Percentiles rank a stretch among this genome's conserved stretches.
These are phyloP conservation scores for Tulasnella sp. DNA, from an alignment of 768 basidiomycete genomes.

Conservation along the genomic window DNA sequence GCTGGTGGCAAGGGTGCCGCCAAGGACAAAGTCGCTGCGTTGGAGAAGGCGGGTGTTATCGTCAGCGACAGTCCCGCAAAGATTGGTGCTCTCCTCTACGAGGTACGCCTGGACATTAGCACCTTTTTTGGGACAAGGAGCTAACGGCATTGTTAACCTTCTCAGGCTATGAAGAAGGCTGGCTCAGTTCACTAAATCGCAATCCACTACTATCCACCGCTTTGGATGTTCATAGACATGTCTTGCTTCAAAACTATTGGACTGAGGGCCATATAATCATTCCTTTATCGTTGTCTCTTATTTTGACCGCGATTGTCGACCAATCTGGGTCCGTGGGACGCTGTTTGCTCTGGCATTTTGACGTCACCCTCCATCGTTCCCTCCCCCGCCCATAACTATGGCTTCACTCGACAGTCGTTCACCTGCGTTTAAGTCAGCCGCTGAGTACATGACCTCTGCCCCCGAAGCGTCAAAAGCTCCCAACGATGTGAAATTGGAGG, in stretches of 20 bases:
- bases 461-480: conserved; percentile 47
- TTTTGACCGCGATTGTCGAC: background rate
- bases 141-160: conserved; percentile 20
- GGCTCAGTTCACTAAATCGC: conserved; percentile 42
- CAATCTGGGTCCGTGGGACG: conserved; percentile 4
- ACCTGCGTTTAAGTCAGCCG: conserved; percentile 22
- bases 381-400: background rate
- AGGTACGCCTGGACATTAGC: conserved; percentile 48
- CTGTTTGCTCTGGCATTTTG: background rate
- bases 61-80: conserved; percentile 95
- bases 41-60: conserved; percentile 86
- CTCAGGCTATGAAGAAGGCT: conserved; percentile 73
- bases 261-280: conserved; percentile 5
- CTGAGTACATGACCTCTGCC: conserved; percentile 41
- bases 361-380: background rate
- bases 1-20: conserved; percentile 97
- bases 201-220: background rate
- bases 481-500: conserved; percentile 37
- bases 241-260: conserved; percentile 3
- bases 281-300: background rate
- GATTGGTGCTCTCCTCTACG: conserved; percentile 84
- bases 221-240: background rate
- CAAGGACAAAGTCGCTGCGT: conserved; percentile 84
- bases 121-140: conserved; percentile 24
- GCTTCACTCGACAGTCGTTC: conserved; percentile 9